Percentiles rank a stretch among this genome's conserved stretches.
These are phyloP conservation scores for Aspergillus oerlinghausenensis DNA, from an alignment of 2,329 filamentous ascomycete genomes.

Conservation along the genomic window DNA sequence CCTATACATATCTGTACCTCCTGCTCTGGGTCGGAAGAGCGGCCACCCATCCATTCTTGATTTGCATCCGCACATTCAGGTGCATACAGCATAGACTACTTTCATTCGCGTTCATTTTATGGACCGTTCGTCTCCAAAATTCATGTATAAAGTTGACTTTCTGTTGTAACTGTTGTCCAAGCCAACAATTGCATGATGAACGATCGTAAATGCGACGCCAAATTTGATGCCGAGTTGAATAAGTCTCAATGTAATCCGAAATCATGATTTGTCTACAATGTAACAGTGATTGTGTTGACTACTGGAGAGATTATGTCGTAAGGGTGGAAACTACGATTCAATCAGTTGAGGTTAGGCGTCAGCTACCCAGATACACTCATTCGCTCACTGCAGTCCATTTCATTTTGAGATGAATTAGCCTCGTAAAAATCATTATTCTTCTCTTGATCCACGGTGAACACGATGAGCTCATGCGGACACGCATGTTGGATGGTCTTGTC, in stretches of 20 bases:
- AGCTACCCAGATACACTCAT: slow-evolving; percentile 2
- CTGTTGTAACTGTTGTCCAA: background rate
- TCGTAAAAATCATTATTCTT: slow-evolving; percentile 8
- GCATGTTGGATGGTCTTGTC: slow-evolving; percentile 11
- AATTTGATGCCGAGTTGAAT: background rate
- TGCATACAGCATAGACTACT: background rate
- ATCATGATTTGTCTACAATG: background rate
- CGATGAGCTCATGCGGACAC: slow-evolving; percentile 6
- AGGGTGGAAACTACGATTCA: background rate
- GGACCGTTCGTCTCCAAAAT: background rate
- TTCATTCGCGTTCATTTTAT: background rate
- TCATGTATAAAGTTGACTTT: background rate
- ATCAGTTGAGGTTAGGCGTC: background rate
- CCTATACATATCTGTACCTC: background rate
- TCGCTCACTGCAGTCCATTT: slow-evolving; percentile 11
- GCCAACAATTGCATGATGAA: background rate
- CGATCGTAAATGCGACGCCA: background rate
- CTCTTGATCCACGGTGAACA: background rate
- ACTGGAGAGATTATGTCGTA: background rate
- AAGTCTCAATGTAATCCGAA: background rate
- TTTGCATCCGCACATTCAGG: background rate
- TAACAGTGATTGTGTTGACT: background rate
- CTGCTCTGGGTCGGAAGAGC: background rate
- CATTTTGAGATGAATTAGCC: slow-evolving; percentile 10
- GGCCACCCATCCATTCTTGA: background rate